phyloP scores from a whole-genome alignment of 2,329 filamentous ascomycete species.

The Aspergillus cejpii region DNA sequence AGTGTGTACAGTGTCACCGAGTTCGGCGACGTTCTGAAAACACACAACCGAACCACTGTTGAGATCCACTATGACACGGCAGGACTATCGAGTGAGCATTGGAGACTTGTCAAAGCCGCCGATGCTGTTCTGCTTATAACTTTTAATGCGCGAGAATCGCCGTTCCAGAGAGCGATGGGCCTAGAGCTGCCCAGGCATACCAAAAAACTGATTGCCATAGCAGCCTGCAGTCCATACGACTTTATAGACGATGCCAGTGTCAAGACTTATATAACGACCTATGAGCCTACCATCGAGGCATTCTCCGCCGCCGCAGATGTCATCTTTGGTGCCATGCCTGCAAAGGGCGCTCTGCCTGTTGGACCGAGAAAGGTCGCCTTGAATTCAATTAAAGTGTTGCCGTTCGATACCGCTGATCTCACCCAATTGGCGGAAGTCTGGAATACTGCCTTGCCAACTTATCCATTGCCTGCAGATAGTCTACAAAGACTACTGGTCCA shows the following conservation, averaged over 20 bases:
- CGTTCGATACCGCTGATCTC: constrained; percentile 24
- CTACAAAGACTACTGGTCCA: constrained; percentile 25
- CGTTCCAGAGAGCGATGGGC: constrained; percentile 34
- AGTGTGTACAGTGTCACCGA: constrained; percentile 27
- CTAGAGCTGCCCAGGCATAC: constrained; percentile 26
- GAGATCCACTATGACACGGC: constrained; percentile 32
- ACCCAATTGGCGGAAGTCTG: constrained; percentile 29
- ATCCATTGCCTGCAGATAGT: constrained; percentile 25
- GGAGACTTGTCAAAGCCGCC: constrained; percentile 29
- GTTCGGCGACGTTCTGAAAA: constrained; percentile 31
- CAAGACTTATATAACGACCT: constrained; percentile 41
- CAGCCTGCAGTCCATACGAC: constrained; percentile 42
- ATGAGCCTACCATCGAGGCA: constrained; percentile 41
- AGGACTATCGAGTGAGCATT: constrained; percentile 28
- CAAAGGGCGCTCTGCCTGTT: constrained; percentile 36
- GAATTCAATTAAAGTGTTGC: constrained; percentile 10
- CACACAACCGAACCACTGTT: constrained; percentile 20
- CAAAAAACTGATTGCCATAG: constrained; percentile 34
- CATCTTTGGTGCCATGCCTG: constrained; percentile 32
- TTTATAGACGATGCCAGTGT: constrained; percentile 35
- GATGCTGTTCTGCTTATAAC: constrained; percentile 38
- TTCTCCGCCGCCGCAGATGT: constrained; percentile 37
- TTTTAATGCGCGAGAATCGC: constrained; percentile 35
- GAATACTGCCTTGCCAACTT: constrained; percentile 34
- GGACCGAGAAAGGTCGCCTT: constrained; percentile 13